These are phyloP conservation scores for Tetrapisispora pingtungensis DNA, from an alignment of 805 yeast genomes.

Conservation along the genomic window DNA sequence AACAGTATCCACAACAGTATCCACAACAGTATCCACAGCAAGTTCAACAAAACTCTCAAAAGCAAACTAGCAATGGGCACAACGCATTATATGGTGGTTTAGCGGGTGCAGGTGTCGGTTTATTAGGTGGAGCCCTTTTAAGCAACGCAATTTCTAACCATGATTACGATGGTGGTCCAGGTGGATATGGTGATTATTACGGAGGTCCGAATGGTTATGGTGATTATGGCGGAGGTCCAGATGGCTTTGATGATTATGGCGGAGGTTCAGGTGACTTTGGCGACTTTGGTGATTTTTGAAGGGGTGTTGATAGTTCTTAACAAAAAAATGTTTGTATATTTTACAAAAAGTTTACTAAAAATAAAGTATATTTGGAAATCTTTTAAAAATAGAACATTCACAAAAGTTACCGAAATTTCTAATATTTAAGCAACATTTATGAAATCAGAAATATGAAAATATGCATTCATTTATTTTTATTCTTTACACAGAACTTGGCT, in stretches of 20 bases:
- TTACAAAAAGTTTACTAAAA: no score
- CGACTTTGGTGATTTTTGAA: constrained; percentile 12
- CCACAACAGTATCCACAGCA: constrained; percentile 9
- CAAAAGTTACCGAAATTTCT: no score
- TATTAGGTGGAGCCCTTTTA: constrained; percentile 50
- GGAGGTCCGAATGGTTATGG: constrained; percentile 6
- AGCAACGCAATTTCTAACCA: constrained; percentile 29
- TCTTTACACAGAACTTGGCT: no score
- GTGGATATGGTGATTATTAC: background rate
- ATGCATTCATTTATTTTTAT: no score
- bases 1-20: constrained; percentile 21
- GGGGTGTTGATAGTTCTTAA: no score
- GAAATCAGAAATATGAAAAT: no score
- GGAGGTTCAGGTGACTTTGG: constrained; percentile 8
- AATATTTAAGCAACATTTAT: no score
- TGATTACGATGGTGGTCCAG: constrained; percentile 29
- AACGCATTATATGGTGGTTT: constrained; percentile 29
- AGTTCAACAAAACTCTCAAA: constrained; percentile 11
- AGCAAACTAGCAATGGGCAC: constrained; percentile 4
- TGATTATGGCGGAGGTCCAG: constrained; percentile 23
- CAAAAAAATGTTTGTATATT: no score
- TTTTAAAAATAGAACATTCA: no score
- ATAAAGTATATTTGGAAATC: no score
- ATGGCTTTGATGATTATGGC: constrained; percentile 17
- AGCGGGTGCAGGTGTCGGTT: constrained; percentile 47